Evolutionary conservation across 2,329 filamentous ascomycete species (phyloP), one percentile per base, ranked within the genome.

Genomic region (Aotearoamyces nothofagi): DNA sequence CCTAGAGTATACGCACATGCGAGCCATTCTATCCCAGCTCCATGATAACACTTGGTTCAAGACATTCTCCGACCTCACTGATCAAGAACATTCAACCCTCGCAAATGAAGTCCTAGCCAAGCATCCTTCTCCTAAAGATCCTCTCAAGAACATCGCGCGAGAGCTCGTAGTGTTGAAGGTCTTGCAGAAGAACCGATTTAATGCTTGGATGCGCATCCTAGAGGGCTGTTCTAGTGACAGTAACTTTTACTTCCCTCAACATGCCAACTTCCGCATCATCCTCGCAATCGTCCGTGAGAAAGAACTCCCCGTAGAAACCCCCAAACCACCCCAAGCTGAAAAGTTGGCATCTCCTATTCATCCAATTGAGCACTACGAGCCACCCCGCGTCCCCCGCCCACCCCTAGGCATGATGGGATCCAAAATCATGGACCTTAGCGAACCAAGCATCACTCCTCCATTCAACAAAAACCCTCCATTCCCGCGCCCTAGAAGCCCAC

Each of bases 1-100:
- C 17, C 26, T 47, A 2, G 43, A 47, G 32, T 25, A 33, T 9
- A 45, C 44, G 3, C 44, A 47, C 14, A 41, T 45, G 34, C 33
- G 36, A 5, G 43, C 41, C 5, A 45, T 47, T 15, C 29, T 47
- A 4, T 35, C 35, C 9, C 43, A 47, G 20, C 28, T 45, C 17
- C 39, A 39, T 11, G 29, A 37, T 23, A 32, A 40, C 20, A 32
- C 24, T 5, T 47, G 44, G 44, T 45, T 43, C 23, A 38, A 45
- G 11, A 46, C 41, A 0, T 47, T 39, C 20, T 35, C 29, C 3
- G 32, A 20, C 2, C 24, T 47, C 9, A 35, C 30, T 16, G 6
- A 11, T 4, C 4, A 5, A 3, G 44, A 47, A 15, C 30, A 41
- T 15, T 15, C 6, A 6, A 22, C 24, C 5, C 27, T 45, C 9